Conservation (phyloP, 441 rosid species). For the Erodium moschatum region DNA sequence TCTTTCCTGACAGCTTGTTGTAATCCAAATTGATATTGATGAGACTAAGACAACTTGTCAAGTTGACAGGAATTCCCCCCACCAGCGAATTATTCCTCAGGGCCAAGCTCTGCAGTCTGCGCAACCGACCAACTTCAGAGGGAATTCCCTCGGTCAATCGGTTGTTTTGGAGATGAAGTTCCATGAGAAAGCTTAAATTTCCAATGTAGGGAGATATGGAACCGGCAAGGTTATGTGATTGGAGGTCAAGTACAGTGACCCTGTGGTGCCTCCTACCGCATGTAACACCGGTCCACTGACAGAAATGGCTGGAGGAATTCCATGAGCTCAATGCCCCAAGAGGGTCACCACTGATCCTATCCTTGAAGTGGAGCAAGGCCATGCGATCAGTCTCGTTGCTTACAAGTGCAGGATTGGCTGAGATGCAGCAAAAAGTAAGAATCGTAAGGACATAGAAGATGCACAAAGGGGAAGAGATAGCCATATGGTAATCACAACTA, state of each 20-base stretch:
- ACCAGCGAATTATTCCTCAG: constrained; percentile 4
- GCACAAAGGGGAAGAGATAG: neutral
- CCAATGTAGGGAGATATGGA: constrained; percentile 21
- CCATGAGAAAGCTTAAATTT: constrained; percentile 17
- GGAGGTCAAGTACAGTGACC: constrained; percentile 11
- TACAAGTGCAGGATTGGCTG: neutral
- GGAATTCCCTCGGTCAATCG: constrained; percentile 9
- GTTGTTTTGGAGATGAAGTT: neutral
- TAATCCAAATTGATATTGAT: neutral
- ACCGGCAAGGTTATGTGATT: constrained; percentile 2
- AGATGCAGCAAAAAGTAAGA: neutral
- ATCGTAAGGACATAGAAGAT: neutral
- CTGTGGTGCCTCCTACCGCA: constrained; percentile 15
- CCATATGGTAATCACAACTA: neutral
- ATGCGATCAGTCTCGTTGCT: constrained; percentile 16
- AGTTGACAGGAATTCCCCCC: constrained; percentile 15
- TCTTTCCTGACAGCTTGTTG: constrained; percentile 9
- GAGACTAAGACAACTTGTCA: constrained; percentile 13
- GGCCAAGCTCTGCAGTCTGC: neutral
- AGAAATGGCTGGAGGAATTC: constrained; percentile 16
- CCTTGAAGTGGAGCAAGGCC: constrained; percentile 9
- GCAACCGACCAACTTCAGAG: constrained; percentile 7
- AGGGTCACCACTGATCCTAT: neutral
- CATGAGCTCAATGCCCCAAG: constrained; percentile 11
- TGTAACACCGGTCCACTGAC: constrained; percentile 17